phyloP scores from a whole-genome alignment of 2,329 filamentous ascomycete genomes.

The Curvularia sp. region DNA sequence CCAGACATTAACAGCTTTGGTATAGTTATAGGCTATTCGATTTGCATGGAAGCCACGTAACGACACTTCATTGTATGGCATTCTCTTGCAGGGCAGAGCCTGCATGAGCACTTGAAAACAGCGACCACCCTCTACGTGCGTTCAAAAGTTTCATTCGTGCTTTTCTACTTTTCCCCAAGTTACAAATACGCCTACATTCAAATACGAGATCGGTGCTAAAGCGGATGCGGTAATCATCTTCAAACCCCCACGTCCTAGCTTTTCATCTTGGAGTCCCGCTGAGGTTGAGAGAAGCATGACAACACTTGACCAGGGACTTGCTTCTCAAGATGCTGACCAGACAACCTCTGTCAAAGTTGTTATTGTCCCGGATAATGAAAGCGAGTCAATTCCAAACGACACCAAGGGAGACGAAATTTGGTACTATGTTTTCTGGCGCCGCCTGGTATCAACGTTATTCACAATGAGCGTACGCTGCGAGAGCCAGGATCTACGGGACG shows the following conservation, averaged over 20 bases:
- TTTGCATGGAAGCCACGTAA: conserved; percentile 2
- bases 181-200: not conserved
- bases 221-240: not conserved
- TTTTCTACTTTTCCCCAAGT: conserved; percentile 2
- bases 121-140: not conserved
- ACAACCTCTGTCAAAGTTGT: conserved; percentile 1
- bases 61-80: conserved; percentile 1
- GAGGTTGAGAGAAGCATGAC: not conserved
- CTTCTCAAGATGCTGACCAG: conserved; percentile 1
- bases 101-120: conserved; percentile 1
- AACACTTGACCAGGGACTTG: conserved; percentile 1
- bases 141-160: conserved; percentile 2
- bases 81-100: conserved; percentile 1
- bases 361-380: conserved; percentile 1
- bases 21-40: not conserved
- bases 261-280: not conserved
- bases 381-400: conserved; percentile 5
- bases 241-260: not conserved
- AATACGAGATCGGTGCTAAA: not conserved
- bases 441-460: conserved; percentile 7
- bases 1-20: conserved; percentile 1
- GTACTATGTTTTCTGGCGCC: conserved; percentile 12
- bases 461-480: conserved; percentile 4
- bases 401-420: conserved; percentile 10
- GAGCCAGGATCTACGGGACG: conserved; percentile 1